Base-by-base conservation (phyloP, 2,329 filamentous ascomycete genomes). In the Penicillium sp. region DNA sequence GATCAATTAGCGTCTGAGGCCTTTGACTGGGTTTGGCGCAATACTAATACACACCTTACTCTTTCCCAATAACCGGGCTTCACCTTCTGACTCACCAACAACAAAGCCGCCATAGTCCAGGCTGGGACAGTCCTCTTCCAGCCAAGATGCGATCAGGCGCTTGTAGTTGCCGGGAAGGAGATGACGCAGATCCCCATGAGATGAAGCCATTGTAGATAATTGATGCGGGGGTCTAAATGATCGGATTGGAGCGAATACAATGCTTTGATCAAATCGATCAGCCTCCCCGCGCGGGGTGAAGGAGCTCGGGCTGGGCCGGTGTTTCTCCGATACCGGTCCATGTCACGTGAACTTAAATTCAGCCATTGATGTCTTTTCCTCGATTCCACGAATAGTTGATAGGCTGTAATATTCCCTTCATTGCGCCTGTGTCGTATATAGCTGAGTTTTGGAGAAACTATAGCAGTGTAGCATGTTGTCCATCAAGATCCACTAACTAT, bases 71-170 rank as follows among this genome's bases (percentile, higher is more conserved):
- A 84, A 61, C 57, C 60, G 63, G n/a, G 73, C 73, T 56, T 74
- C 72, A 4, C 68, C 66, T 5, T 67, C 61, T 6, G 69, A 67
- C 54, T 75, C 73, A 42, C 93, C 93, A 19, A 99, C 93, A 6
- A 99, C 93, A 71, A 95, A 99, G 53, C 93, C 93, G 64, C 89
- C 93, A 69, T 95, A 96, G 77, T 99, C 93, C 73, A 95, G 92
- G 45, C 89, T 93, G 4, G 93, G 93, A 3, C 90, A 95, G 75
- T 99, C 93, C 74, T 99, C 93, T 64, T 90, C 88, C 12, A 96
- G 86, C 93, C 93, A 99, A 63, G 81, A 75, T 19, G 85, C 81
- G 55, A 96, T 82, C 58, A 85, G 81, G 41, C 84, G 80, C 69
- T 92, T 95, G 83, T 89, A 96, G 56, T 84, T 87, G 18, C 84